phyloP scores from a whole-genome alignment of 2,329 filamentous ascomycete species.

The Fusarium torreyae region DNA sequence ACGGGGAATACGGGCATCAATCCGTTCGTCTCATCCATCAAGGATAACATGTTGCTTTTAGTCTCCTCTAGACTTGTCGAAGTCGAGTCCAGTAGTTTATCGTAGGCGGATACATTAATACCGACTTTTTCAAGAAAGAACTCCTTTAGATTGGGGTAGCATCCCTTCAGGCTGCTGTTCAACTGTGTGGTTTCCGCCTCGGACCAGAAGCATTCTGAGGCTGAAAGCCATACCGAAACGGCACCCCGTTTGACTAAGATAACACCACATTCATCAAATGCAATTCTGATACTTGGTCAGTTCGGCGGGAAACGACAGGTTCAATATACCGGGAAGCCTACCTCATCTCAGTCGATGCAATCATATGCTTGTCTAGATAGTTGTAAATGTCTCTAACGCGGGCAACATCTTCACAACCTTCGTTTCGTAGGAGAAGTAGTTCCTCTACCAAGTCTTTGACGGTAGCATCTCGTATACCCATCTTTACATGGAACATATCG shows the following conservation, averaged over 20 bases:
- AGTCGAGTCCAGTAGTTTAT: conserved; percentile 14
- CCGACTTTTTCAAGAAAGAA: conserved; percentile 30
- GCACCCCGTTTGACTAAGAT: conserved; percentile 6
- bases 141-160: conserved; percentile 3
- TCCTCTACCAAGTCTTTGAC: conserved; percentile 14
- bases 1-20: not conserved
- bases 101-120: conserved; percentile 15
- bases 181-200: conserved; percentile 10
- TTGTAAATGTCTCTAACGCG: conserved; percentile 7
- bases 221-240: conserved; percentile 13
- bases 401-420: not conserved
- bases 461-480: conserved; percentile 18
- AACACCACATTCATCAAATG: conserved; percentile 12
- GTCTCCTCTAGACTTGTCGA: not conserved
- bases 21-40: conserved; percentile 8
- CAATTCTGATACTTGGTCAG: conserved; percentile 15
- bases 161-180: conserved; percentile 9
- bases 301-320: rapidly evolving
- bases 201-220: conserved; percentile 31
- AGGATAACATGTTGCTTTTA: not conserved
- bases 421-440: not conserved
- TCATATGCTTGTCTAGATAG: conserved; percentile 17
- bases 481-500: conserved; percentile 1
- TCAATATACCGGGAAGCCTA: not conserved
- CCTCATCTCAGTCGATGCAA: conserved; percentile 2